A percentile compares a stretch with the other conserved stretches of the same genome.
Conservation (phyloP, 805 yeast species). For the Wickerhamiella occidentalis region DNA sequence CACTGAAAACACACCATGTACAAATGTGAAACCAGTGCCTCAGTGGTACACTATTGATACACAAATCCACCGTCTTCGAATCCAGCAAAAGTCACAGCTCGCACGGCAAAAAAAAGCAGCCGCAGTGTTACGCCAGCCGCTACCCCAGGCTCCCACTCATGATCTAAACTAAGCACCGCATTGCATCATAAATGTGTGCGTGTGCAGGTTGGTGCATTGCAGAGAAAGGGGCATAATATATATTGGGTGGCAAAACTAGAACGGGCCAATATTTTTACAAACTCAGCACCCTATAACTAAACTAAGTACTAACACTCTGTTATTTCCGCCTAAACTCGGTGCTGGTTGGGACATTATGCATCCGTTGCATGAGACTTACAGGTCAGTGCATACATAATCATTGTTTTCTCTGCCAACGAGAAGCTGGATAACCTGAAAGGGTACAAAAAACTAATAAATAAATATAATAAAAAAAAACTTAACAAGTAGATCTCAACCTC, state of each 20-base stretch:
- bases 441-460: neutral
- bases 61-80: constrained; percentile 6
- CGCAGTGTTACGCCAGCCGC: neutral
- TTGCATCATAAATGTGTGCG: neutral
- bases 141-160: constrained; percentile 4
- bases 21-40: neutral
- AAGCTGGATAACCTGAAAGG: too few relatives aligned
- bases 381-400: too few relatives aligned
- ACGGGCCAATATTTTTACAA: neutral
- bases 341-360: neutral
- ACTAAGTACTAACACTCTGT: neutral
- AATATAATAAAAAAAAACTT: neutral
- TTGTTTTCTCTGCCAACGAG: too few relatives aligned
- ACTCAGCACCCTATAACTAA: neutral
- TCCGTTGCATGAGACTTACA: neutral
- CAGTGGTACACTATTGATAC: constrained; percentile 4
- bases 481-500: too few relatives aligned
- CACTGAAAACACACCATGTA: neutral
- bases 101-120: constrained; percentile 3
- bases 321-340: neutral
- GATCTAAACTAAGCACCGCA: neutral
- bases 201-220: neutral
- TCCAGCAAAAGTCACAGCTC: constrained; percentile 2
- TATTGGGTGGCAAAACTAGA: neutral
- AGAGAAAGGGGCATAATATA: neutral